Evolutionary conservation across 73 alveolate species (phyloP), one percentile per base, ranked within the genome.

Genomic region (Diophrys appendiculata): DNA sequence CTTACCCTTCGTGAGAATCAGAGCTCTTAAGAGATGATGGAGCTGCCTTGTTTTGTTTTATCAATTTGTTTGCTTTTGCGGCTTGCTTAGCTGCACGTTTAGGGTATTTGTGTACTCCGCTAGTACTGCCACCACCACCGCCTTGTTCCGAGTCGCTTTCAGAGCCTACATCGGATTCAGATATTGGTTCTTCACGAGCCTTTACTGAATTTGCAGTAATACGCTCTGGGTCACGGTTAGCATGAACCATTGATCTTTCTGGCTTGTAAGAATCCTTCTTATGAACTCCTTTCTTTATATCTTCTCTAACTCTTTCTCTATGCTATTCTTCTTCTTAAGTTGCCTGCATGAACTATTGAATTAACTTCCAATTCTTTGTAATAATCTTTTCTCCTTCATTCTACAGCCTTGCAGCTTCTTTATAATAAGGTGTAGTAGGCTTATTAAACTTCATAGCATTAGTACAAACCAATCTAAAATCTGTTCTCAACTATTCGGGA

Each of bases 371-470:
- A 18, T 68, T 54, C 55, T 53, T 18, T 0, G 69, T 74, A 0
- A 89, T 53, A n/a, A 89, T 11, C 18, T 31, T 31, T 8, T 43
- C 52, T 43, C 88, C 84, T 0, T 79, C 83, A 43, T 92, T 89
- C 71, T 84, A 77, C 76, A 95, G 76, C 54, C 87, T 88, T n/a
- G 90, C 77, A 0, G 99, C 99, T 1, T 82, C 87, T 76, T 94
- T 88, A 81, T 94, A 91, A 33, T 81, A 93, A 22, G 76, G 79
- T 0, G 88, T 73, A 68, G 90, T 95, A 0, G 98, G 97, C 76
- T 81, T 87, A 72, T 91, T 90, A 72, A 67, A 95, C 5, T 79
- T 69, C 85, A 89, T 89, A 13, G 99, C 99, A 92, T 95, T 95
- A 52, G 95, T 93, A 68, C 90, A 84, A 23, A 95, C 86, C 60